Evolutionary conservation across 2,329 filamentous ascomycete genomes (phyloP).

Genomic region (Fusarium hostae): DNA sequence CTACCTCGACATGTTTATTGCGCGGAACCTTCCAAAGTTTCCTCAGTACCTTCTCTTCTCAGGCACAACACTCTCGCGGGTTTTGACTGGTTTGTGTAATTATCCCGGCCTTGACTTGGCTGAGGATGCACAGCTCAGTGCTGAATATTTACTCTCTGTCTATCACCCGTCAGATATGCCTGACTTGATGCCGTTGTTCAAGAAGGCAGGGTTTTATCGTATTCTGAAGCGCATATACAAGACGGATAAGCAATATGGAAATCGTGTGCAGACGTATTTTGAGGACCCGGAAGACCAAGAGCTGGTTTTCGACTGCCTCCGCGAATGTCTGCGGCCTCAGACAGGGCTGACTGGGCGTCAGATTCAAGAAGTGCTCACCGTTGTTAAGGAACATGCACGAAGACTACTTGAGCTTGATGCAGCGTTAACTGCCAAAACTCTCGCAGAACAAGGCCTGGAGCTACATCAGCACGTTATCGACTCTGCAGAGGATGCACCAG

Average conservation of each 20-base stretch:
- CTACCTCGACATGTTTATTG: slow-evolving; percentile 98
- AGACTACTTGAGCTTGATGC: slow-evolving; percentile 77
- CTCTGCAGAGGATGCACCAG: slow-evolving; percentile 68
- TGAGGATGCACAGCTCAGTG: slow-evolving; percentile 96
- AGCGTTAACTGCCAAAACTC: slow-evolving; percentile 69
- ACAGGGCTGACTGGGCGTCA: slow-evolving; percentile 76
- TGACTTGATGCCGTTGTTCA: slow-evolving; percentile 79
- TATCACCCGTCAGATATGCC: slow-evolving; percentile 89
- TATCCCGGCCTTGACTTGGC: slow-evolving; percentile 83
- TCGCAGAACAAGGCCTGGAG: slow-evolving; percentile 70
- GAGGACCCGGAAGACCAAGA: slow-evolving; percentile 83
- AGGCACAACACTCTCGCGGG: slow-evolving; percentile 83
- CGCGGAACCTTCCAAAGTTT: slow-evolving; percentile 94
- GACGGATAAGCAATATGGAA: slow-evolving; percentile 80
- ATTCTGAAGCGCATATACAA: slow-evolving; percentile 92
- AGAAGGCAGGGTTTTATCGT: slow-evolving; percentile 84
- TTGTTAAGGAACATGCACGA: slow-evolving; percentile 72
- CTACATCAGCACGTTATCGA: slow-evolving; percentile 75
- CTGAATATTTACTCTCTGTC: slow-evolving; percentile 91
- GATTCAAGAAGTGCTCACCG: slow-evolving; percentile 73
- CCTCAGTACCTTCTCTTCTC: slow-evolving; percentile 94
- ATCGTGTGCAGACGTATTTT: slow-evolving; percentile 83
- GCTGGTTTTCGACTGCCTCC: slow-evolving; percentile 81
- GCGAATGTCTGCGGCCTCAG: slow-evolving; percentile 75
- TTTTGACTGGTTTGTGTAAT: slow-evolving; percentile 84